These are phyloP conservation scores for Gentiana straminea DNA, from an alignment of 257 asterid genomes.

Conservation along the genomic window DNA sequence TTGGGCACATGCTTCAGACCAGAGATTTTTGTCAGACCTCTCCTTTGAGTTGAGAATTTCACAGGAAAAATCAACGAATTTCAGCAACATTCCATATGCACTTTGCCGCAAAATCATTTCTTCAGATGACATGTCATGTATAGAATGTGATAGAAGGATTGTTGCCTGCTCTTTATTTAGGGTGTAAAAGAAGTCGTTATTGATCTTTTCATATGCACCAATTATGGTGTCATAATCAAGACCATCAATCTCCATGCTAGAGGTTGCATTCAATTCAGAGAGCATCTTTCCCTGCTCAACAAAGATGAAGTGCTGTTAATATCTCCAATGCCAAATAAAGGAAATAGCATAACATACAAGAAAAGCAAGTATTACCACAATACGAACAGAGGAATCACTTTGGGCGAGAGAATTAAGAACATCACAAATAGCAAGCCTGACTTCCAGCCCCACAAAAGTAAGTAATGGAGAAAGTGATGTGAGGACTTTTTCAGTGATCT, in stretches of 20 bases:
- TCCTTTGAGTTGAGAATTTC: constrained; percentile 34
- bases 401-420: constrained; percentile 69
- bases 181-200: constrained; percentile 41
- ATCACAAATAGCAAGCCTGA: constrained; percentile 58
- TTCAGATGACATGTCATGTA: constrained; percentile 75
- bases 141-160: constrained; percentile 63
- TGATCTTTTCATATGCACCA: constrained; percentile 58
- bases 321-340: neutral
- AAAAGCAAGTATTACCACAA: constrained; percentile 39
- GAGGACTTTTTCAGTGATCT: constrained; percentile 40
- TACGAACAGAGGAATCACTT: constrained; percentile 47
- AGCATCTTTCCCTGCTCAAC: constrained; percentile 59
- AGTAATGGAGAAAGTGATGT: constrained; percentile 62
- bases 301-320: constrained; percentile 4
- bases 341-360: neutral
- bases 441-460: constrained; percentile 43
- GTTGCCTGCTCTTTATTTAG: constrained; percentile 53
- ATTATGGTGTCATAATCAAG: constrained; percentile 75
- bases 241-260: constrained; percentile 53
- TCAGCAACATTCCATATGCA: constrained; percentile 64
- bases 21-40: constrained; percentile 22
- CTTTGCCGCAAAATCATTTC: constrained; percentile 78
- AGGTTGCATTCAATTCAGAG: constrained; percentile 63
- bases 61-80: constrained; percentile 57
- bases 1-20: constrained; percentile 50